Percentiles rank a stretch among this genome's conserved stretches.
Evolutionary conservation across 345 rosid genomes (phyloP).

Genomic region (Sonneratia alba): DNA sequence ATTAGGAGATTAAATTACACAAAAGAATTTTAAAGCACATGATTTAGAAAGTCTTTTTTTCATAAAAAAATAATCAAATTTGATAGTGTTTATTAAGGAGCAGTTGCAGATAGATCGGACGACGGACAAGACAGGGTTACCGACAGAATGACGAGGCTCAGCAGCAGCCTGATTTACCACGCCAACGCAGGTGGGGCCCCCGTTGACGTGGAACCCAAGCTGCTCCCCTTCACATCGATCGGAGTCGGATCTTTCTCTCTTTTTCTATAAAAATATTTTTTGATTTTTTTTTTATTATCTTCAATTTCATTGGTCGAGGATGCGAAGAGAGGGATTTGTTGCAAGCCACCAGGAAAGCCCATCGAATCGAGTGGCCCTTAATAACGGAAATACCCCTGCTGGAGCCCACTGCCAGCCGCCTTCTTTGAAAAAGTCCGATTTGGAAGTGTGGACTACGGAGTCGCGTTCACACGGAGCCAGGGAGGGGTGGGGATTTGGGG

Average conservation of each 20-base stretch:
- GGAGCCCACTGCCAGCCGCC: not conserved
- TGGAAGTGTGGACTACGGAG: not conserved
- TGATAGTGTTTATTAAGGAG: not conserved
- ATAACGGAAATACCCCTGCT: not conserved
- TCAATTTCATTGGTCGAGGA: not conserved
- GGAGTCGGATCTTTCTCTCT: not conserved
- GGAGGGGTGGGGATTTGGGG: too few species aligned
- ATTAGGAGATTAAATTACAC: too few species aligned
- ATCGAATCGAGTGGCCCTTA: not conserved
- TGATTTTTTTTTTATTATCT: not conserved
- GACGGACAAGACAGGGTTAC: not conserved
- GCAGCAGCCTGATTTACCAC: not conserved
- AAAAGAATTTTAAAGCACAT: too few species aligned
- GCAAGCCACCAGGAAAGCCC: not conserved
- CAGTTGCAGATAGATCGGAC: not conserved
- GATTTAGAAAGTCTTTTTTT: too few species aligned
- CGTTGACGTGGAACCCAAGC: constrained; percentile 9
- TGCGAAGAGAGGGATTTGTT: not conserved
- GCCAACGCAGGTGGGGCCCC: constrained; percentile 3
- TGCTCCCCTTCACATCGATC: not conserved
- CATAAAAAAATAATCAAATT: too few species aligned
- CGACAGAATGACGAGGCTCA: constrained; percentile 7
- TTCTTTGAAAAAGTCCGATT: not conserved
- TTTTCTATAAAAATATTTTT: not conserved
- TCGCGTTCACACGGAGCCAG: constrained; percentile 1